Evolutionary conservation across 257 asterid species (phyloP).

Genomic region (Petunia axillaris): DNA sequence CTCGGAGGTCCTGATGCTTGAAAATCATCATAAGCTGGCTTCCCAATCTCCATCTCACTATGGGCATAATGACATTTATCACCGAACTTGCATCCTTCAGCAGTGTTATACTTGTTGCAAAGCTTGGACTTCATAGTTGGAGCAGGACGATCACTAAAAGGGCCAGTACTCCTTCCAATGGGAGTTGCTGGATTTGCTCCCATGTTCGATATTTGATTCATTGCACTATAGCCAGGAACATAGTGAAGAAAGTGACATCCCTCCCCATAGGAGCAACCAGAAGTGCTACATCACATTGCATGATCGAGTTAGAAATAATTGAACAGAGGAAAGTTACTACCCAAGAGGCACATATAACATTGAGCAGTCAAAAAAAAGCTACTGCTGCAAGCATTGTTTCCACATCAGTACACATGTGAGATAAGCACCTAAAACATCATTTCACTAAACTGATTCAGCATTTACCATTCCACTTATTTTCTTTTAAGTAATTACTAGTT

Average conservation of each 20-base stretch:
- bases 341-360: not conserved
- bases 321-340: not conserved
- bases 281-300: conserved; percentile 52
- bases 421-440: not conserved
- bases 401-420: not conserved
- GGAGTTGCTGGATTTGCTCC: conserved; percentile 51
- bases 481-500: not conserved
- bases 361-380: not conserved
- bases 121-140: conserved; percentile 61
- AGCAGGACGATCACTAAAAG: conserved; percentile 52
- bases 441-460: conserved; percentile 3
- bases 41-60: conserved; percentile 88
- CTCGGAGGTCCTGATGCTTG: conserved; percentile 48
- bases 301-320: not conserved
- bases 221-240: conserved; percentile 78
- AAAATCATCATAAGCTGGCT: conserved; percentile 61
- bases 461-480: not conserved
- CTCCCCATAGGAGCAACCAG: conserved; percentile 75
- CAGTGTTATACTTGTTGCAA: conserved; percentile 73
- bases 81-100: conserved; percentile 89
- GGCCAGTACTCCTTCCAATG: conserved; percentile 35
- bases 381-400: not conserved
- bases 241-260: conserved; percentile 89
- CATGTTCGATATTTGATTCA: conserved; percentile 78
- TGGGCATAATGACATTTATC: conserved; percentile 88